Base-by-base conservation (phyloP, 176 grass and related monocot genomes). In the Oryza rufipogon region DNA sequence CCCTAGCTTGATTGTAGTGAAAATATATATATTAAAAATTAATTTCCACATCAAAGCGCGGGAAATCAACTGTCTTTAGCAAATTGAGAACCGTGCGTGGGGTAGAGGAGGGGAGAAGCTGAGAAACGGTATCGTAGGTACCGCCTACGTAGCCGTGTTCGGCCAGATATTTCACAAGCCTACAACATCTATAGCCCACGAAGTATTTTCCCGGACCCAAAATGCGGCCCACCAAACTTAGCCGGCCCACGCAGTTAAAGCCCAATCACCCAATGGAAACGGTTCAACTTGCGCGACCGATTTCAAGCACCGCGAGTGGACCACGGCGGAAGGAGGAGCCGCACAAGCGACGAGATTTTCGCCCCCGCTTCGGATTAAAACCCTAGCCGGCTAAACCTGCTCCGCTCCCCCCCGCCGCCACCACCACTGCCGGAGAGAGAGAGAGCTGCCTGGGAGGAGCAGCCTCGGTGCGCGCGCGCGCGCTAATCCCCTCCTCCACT, bases 301-400 rank as follows among this genome's bases (percentile, higher is more conserved):
- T 81, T 75, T 28, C 56, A 20, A 17, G 54, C 46, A 20, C 33
- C 6, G 48, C 14, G 13, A 51, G 14, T 51, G 48, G 48, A 51
- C 14, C 48, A 16, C 56, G 58, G 4, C 17, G 52, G 52, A 56
- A 56, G 17, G 52, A 56, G 52, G 52, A 56, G 17, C 17, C 19
- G 19, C 56, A 54, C 51, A 19, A 1, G 51, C 51, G 51, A 19
- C 51, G 5, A 20, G 58, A 63, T 63, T 23, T 23, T 63, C 58
- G 52, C 52, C 16, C 52, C 16, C 85, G 70, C 80, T 87, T 84
- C 49, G 70, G 81, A 90, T 84, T 87, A 90, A 73, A 92, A 91
- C 87, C 87, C 84, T 87, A 82, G 79, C 80, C 83, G 66, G 68
- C 70, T 66, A 54, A 58, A 78, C 73, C 82, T 66, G 58, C 58